Evolutionary conservation across 352 stramenopile species (phyloP).

Genomic region (Globisporangium barbulae): DNA sequence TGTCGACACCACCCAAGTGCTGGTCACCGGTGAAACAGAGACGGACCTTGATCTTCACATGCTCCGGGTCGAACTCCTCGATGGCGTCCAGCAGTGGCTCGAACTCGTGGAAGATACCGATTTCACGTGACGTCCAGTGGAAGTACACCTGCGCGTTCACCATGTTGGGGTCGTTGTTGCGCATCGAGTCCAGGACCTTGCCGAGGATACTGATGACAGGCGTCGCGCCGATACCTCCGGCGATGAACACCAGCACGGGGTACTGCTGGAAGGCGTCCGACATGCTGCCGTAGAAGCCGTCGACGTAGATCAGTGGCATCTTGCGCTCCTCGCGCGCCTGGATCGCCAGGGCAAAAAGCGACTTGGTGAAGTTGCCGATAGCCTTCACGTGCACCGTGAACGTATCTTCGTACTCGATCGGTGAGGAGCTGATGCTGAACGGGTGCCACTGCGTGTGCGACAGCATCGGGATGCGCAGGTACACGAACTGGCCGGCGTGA

Average conservation of each 20-base stretch:
- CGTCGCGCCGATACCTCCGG: slow-evolving; percentile 86
- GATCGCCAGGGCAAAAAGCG: slow-evolving; percentile 70
- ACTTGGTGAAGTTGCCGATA: slow-evolving; percentile 75
- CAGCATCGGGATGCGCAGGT: slow-evolving; percentile 67
- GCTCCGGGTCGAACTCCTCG: slow-evolving; percentile 68
- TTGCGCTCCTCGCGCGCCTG: slow-evolving; percentile 75
- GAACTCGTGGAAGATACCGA: slow-evolving; percentile 85
- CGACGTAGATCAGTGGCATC: slow-evolving; percentile 79
- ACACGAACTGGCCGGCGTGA: slow-evolving; percentile 80
- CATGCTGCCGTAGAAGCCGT: slow-evolving; percentile 84
- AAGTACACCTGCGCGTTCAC: slow-evolving; percentile 75
- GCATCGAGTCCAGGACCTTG: slow-evolving; percentile 81
- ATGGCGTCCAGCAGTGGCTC: slow-evolving; percentile 77
- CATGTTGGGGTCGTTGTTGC: slow-evolving; percentile 73
- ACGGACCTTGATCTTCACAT: slow-evolving; percentile 61
- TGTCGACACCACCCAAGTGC: slow-evolving; percentile 64
- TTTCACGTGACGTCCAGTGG: slow-evolving; percentile 82
- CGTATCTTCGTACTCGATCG: slow-evolving; percentile 80
- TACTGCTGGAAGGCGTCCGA: slow-evolving; percentile 83
- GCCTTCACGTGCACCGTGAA: slow-evolving; percentile 83
- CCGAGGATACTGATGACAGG: slow-evolving; percentile 87
- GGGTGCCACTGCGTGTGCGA: slow-evolving; percentile 79
- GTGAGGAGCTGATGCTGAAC: slow-evolving; percentile 85
- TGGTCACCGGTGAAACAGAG: slow-evolving; percentile 82
- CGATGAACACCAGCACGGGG: slow-evolving; percentile 71